Conservation (phyloP, 2,329 filamentous ascomycete species). For the Stachybotrys chartarum region DNA sequence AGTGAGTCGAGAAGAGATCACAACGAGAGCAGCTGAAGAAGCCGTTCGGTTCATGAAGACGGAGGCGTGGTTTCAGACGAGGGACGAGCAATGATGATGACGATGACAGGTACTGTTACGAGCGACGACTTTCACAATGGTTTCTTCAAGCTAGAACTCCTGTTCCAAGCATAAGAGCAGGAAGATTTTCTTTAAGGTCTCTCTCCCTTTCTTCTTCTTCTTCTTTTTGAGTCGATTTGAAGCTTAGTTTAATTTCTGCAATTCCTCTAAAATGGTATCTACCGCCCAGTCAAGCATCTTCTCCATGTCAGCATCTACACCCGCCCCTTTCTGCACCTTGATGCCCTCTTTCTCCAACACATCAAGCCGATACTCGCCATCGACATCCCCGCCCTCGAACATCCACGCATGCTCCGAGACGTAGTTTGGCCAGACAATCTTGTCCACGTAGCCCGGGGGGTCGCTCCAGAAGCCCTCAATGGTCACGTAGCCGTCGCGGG, state of each 20-base stretch:
- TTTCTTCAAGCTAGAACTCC: neutral
- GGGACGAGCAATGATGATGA: neutral
- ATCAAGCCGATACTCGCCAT: conserved; percentile 42
- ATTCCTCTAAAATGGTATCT: conserved; percentile 45
- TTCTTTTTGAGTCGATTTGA: neutral
- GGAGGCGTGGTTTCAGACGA: conserved; percentile 2
- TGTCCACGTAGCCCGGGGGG: conserved; percentile 88
- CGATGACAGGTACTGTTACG: neutral
- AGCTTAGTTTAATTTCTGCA: conserved; percentile 13
- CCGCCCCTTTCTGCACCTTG: conserved; percentile 37
- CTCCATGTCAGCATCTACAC: conserved; percentile 50
- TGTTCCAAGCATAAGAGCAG: too few species aligned
- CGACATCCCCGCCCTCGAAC: conserved; percentile 63
- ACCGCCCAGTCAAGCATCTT: conserved; percentile 63
- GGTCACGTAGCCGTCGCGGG: conserved; percentile 70
- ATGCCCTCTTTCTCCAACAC: conserved; percentile 38
- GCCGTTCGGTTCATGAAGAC: conserved; percentile 32
- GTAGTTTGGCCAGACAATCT: conserved; percentile 95
- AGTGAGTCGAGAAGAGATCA: conserved; percentile 42
- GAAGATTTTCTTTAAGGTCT: too few species aligned
- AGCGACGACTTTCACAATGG: neutral
- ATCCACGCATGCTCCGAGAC: conserved; percentile 74
- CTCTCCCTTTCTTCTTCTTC: too few species aligned
- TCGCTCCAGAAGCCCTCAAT: conserved; percentile 91
- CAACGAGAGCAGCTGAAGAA: conserved; percentile 46